Conservation (phyloP, 495 filamentous ascomycete species). For the Penicillium dipodomyicola region DNA sequence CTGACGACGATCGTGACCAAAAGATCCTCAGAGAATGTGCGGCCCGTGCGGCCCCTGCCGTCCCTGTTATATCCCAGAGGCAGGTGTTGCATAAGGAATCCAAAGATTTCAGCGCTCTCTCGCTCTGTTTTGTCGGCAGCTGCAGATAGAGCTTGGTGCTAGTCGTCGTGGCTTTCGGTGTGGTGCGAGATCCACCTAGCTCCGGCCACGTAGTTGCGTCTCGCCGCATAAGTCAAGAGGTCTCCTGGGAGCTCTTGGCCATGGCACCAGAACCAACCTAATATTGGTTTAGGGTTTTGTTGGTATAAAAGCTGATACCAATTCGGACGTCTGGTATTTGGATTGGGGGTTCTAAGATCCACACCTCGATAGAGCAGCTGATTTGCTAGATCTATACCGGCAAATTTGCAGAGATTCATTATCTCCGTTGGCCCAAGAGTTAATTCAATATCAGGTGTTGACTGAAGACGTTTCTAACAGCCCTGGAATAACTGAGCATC, state of each 20-base stretch:
- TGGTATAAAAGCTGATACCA: not conserved
- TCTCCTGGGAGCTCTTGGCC: not conserved
- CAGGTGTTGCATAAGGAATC: not conserved
- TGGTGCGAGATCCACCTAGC: not conserved
- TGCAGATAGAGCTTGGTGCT: not conserved
- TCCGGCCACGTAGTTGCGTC: not conserved
- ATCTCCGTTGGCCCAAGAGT: not conserved
- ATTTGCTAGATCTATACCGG: not conserved
- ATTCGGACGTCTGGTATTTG: not conserved
- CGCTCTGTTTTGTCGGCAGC: not conserved
- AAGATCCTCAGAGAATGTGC: not conserved
- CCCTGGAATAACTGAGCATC: not conserved
- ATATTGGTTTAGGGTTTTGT: not conserved
- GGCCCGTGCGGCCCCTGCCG: not conserved
- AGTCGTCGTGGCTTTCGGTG: not conserved
- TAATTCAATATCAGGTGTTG: not conserved
- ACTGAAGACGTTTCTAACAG: not conserved
- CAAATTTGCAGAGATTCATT: not conserved
- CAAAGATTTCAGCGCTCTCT: conserved; percentile 1
- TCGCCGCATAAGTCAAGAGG: not conserved
- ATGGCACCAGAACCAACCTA: not conserved
- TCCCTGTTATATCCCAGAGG: not conserved
- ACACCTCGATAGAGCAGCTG: not conserved
- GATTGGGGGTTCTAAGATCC: not conserved
- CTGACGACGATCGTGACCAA: not conserved